Conservation (phyloP, 305 asterid species). For the Fraxinus xanthoxyloides region DNA sequence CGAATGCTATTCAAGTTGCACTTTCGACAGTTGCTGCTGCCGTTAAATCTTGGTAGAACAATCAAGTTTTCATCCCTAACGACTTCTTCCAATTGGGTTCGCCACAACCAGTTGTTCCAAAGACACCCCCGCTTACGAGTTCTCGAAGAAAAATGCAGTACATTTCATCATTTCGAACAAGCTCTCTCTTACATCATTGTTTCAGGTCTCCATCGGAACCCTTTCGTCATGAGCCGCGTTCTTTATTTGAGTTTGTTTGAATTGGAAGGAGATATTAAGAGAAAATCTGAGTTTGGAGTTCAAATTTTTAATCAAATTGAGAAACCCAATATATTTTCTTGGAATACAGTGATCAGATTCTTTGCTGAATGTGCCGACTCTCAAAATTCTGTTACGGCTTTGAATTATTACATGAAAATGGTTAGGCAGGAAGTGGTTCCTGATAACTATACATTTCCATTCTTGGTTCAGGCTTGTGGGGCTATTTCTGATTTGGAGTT, state of each 20-base stretch:
- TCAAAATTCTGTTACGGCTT: slow-evolving; percentile 18
- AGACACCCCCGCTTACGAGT: slow-evolving; percentile 43
- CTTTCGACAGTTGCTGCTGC: background rate
- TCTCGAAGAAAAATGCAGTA: slow-evolving; percentile 29
- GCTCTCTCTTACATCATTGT: slow-evolving; percentile 35
- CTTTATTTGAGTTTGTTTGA: slow-evolving; percentile 38
- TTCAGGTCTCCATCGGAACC: slow-evolving; percentile 50
- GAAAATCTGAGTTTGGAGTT: slow-evolving; percentile 28
- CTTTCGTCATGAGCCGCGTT: slow-evolving; percentile 49
- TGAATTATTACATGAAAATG: slow-evolving; percentile 38
- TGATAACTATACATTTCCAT: slow-evolving; percentile 27
- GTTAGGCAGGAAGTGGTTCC: slow-evolving; percentile 28
- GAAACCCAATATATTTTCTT: slow-evolving; percentile 45
- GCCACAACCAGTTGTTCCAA: slow-evolving; percentile 42
- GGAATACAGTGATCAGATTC: slow-evolving; percentile 57
- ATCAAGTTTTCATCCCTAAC: slow-evolving; percentile 26
- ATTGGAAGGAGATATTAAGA: slow-evolving; percentile 16
- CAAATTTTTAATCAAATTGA: slow-evolving; percentile 32
- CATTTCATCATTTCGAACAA: slow-evolving; percentile 34
- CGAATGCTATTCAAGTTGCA: background rate
- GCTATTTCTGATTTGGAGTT: slow-evolving; percentile 21
- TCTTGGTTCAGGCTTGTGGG: slow-evolving; percentile 48
- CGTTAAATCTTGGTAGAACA: slow-evolving; percentile 7
- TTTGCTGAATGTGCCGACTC: slow-evolving; percentile 23
- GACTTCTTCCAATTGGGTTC: slow-evolving; percentile 32